Evolutionary conservation across 345 rosid genomes (phyloP), one percentile per base, ranked within the genome.

Genomic region (Gossypium rotundifolium): DNA sequence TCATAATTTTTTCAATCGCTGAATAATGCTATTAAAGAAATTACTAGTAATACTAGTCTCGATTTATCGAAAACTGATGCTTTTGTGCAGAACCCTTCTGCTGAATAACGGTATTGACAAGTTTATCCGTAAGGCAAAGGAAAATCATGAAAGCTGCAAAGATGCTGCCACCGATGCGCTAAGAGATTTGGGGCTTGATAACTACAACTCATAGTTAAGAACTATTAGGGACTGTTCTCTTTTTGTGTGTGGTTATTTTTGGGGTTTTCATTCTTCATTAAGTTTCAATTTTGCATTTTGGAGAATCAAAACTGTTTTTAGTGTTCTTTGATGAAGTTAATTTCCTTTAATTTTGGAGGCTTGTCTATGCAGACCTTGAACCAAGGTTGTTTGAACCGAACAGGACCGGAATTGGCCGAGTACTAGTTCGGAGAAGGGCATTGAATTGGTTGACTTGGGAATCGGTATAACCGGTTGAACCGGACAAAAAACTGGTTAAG

Each of bases 91-190:
- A 79, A 80, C 81, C 1, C 80, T 89, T 65, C 85, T 95, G 75
- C 94, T 93, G 40, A 78, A 71, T 63, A 90, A 75, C 74, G 96
- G 98, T 51, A 78, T 90, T 3, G 98, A 93, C 82, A 90, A 87
- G 79, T 59, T 82, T 44, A 84, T 93, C 76, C 84, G 98, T 76
- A 85, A 57, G 74, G 97, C 93, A 0, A 93, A 87, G 82, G 94
- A 83, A 82, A 91, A 81, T 79, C 94, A 93, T 73, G 85, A 77
- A 71, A 63, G 77, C 79, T 93, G 97, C 81, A 89, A 83, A 83
- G 92, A 72, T 18, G 89, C 96, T 45, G 98, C 99, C 22, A 84
- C 90, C 3, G 99, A 95, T 81, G 98, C 99, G 25, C 65, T 95
- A 65, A 88, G 99, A 75, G 99, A 95, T 73, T 78, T 93, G 81